A percentile compares a stretch with the other conserved stretches of the same genome.
Conservation (phyloP, 345 rosid species). For the Linum tenue region DNA sequence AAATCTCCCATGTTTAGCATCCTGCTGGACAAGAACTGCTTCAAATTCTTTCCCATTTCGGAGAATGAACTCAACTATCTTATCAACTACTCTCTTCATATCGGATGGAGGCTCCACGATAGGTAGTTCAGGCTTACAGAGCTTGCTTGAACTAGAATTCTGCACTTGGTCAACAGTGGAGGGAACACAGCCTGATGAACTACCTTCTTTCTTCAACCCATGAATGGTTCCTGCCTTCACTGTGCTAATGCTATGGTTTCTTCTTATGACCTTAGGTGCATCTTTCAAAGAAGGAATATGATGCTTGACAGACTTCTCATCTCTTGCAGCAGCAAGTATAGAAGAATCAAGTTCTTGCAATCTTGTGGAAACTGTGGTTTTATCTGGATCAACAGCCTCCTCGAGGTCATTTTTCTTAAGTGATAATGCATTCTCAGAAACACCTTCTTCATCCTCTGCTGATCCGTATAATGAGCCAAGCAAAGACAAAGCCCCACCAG, state of each 20-base stretch:
- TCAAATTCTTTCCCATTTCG: conserved; percentile 84
- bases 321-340: conserved; percentile 20
- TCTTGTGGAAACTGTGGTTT: conserved; percentile 24
- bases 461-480: conserved; percentile 77
- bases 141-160: conserved; percentile 22
- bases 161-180: conserved; percentile 29
- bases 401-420: conserved; percentile 18
- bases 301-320: conserved; percentile 28
- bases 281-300: conserved; percentile 36
- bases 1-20: conserved; percentile 67
- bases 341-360: conserved; percentile 29
- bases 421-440: conserved; percentile 26
- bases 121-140: conserved; percentile 35
- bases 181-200: conserved; percentile 14
- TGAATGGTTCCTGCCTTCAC: conserved; percentile 37
- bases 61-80: conserved; percentile 83
- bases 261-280: conserved; percentile 35
- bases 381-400: conserved; percentile 23
- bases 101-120: conserved; percentile 81
- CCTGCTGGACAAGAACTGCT: conserved; percentile 76
- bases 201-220: conserved; percentile 36
- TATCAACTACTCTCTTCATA: conserved; percentile 70
- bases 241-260: conserved; percentile 36
- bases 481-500: conserved; percentile 60
- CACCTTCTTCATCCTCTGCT: conserved; percentile 77